phyloP scores from a whole-genome alignment of 805 yeast species.

The Vanderwaltozyma polyspora region DNA sequence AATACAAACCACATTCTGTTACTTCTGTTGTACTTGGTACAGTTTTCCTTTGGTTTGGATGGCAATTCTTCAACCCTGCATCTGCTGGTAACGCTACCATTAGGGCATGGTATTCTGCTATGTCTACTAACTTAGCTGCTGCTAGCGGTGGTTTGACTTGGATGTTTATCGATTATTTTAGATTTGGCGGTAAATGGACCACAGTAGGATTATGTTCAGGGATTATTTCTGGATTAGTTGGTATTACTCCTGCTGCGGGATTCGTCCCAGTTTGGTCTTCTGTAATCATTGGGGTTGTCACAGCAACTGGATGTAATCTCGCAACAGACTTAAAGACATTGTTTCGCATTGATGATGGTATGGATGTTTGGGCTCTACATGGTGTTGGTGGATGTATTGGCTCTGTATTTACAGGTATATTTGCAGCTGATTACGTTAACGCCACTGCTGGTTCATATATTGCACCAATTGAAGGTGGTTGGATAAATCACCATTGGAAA shows the following conservation, averaged over 20 bases:
- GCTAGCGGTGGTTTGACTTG: constrained; percentile 87
- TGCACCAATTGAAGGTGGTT: constrained; percentile 65
- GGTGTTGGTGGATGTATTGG: constrained; percentile 91
- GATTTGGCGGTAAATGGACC: constrained; percentile 85
- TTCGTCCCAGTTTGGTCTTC: constrained; percentile 88
- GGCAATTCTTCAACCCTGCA: constrained; percentile 95
- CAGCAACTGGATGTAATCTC: constrained; percentile 69
- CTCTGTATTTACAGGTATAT: constrained; percentile 74
- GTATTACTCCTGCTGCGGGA: constrained; percentile 96
- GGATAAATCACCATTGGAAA: constrained; percentile 71
- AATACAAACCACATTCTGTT: constrained; percentile 89
- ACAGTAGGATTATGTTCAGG: constrained; percentile 93
- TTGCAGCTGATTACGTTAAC: constrained; percentile 84
- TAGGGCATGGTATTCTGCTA: constrained; percentile 89
- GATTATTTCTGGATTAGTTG: constrained; percentile 85
- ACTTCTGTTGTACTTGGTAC: constrained; percentile 87
- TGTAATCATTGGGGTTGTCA: constrained; percentile 68
- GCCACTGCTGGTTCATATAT: constrained; percentile 58
- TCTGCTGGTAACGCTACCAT: constrained; percentile 89
- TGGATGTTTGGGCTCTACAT: constrained; percentile 88
- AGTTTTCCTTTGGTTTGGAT: constrained; percentile 92
- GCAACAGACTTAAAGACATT: constrained; percentile 71
- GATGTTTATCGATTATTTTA: constrained; percentile 81
- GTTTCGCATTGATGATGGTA: constrained; percentile 80
- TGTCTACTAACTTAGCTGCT: constrained; percentile 91